phyloP scores from a whole-genome alignment of 352 stramenopile species.

The Phytopythium delawarense region DNA sequence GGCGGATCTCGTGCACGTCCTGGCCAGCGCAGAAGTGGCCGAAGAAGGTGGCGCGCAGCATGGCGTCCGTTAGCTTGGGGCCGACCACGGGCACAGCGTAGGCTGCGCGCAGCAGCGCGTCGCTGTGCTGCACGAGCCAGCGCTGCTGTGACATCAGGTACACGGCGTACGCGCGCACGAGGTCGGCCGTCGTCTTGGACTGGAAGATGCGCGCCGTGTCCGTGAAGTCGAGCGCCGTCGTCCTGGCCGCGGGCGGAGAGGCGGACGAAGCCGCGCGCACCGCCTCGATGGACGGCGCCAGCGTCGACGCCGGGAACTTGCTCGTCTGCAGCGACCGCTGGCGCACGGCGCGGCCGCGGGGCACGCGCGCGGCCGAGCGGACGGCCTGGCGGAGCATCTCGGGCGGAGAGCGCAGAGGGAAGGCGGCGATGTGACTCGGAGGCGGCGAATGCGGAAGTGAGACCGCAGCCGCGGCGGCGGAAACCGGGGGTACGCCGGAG shows the following conservation, averaged over 20 bases:
- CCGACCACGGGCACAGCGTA: constrained; percentile 73
- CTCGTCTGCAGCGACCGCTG: constrained; percentile 4
- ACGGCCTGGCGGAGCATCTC: constrained; percentile 3
- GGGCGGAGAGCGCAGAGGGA: not conserved
- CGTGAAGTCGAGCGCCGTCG: constrained; percentile 44
- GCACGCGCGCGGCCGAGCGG: not conserved
- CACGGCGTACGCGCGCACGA: constrained; percentile 84
- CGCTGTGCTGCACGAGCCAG: constrained; percentile 86
- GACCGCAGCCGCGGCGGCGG: not conserved
- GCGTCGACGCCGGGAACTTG: constrained; percentile 1
- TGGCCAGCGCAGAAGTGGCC: constrained; percentile 96
- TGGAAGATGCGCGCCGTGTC: constrained; percentile 83
- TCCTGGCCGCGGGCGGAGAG: constrained; percentile 10
- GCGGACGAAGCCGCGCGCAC: constrained; percentile 11
- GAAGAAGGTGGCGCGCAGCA: constrained; percentile 95
- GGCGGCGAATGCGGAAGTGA: not conserved
- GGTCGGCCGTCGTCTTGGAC: constrained; percentile 77
- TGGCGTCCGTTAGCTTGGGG: constrained; percentile 75
- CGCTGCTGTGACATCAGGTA: constrained; percentile 87
- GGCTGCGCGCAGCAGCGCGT: constrained; percentile 75
- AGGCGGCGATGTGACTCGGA: not conserved
- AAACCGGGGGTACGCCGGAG: not conserved
- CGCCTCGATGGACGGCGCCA: constrained; percentile 4
- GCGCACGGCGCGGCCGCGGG: not conserved
- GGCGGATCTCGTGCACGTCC: constrained; percentile 80